Evolutionary conservation across 345 rosid species (phyloP), one percentile per base, ranked within the genome.

Genomic region (Crucihimalaya himalaica): DNA sequence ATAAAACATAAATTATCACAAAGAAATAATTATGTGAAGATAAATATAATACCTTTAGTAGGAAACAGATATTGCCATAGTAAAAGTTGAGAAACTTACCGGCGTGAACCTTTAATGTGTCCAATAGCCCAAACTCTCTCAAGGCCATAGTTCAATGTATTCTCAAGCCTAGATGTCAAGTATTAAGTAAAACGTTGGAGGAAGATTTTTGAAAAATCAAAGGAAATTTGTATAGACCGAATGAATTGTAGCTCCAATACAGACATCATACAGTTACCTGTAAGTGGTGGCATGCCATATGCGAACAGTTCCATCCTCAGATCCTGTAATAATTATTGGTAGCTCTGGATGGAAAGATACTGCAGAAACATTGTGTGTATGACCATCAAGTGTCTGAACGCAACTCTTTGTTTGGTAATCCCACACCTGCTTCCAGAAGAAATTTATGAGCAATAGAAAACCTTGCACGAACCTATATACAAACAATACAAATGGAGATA

Each of bases 71-170:
- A 55, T 45, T 42, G 42, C 19, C 57, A 54, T 28, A 27, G 34
- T 45, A 61, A 57, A 51, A 28, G 57, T 43, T 75, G 27, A 65
- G 64, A 62, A 61, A 77, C 89, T 81, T 81, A 93, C 97, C 90
- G 84, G 59, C 86, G 87, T 53, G 94, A 89, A 27, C 89, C 76
- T 81, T 85, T 93, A 78, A 80, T 77, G 78, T 79, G 83, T 48
- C 89, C 97, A 29, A 89, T 64, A 27, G 89, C 82, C 98, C 97
- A 89, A 57, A 91, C 98, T 75, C 98, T 80, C 78, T 83, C 92
- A 70, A 93, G 89, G 50, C 92, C 96, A 63, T 85, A 91, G 71
- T 86, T 88, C 78, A 88, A 75, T 47, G 92, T 91, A 64, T 88
- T 86, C 83, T 91, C 97, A 12, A 78, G 82, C 79, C 81, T 82